These are phyloP conservation scores for Colletotrichum agaves DNA, from an alignment of 2,329 filamentous ascomycete genomes.

Conservation along the genomic window DNA sequence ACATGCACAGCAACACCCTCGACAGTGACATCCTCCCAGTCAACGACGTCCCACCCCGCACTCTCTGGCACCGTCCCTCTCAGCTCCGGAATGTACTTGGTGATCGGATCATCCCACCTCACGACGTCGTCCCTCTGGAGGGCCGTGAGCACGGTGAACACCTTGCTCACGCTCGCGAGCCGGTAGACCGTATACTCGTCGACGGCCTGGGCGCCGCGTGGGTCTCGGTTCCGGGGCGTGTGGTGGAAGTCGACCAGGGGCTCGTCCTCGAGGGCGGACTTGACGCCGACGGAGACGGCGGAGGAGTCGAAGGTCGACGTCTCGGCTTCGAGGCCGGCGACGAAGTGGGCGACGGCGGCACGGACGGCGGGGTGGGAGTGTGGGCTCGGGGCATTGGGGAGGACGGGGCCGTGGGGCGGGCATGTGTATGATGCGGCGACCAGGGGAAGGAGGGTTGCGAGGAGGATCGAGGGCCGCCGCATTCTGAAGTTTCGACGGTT, in stretches of 20 bases:
- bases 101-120: conserved; percentile 53
- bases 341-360: conserved; percentile 23
- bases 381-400: conserved; percentile 25
- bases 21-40: conserved; percentile 61
- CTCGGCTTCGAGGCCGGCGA: conserved; percentile 20
- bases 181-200: conserved; percentile 51
- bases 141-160: conserved; percentile 32
- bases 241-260: conserved; percentile 43
- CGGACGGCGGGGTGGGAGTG: conserved; percentile 30
- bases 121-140: conserved; percentile 32
- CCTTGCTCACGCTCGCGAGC: conserved; percentile 56
- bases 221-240: conserved; percentile 37
- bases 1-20: conserved; percentile 57
- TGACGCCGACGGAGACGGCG: conserved; percentile 43
- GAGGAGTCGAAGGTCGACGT: conserved; percentile 38
- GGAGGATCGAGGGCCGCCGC: neutral
- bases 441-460: neutral
- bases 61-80: conserved; percentile 37
- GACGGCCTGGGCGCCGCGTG: conserved; percentile 42
- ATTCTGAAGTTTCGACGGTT: neutral
- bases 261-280: conserved; percentile 41
- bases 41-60: conserved; percentile 47
- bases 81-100: conserved; percentile 56
- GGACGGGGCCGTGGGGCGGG: conserved; percentile 33
- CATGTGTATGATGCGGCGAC: conserved; percentile 26